Percentiles rank a stretch among this genome's conserved stretches.
phyloP scores from a whole-genome alignment of 2,329 filamentous ascomycete genomes.

The Coniochaeta sp. region DNA sequence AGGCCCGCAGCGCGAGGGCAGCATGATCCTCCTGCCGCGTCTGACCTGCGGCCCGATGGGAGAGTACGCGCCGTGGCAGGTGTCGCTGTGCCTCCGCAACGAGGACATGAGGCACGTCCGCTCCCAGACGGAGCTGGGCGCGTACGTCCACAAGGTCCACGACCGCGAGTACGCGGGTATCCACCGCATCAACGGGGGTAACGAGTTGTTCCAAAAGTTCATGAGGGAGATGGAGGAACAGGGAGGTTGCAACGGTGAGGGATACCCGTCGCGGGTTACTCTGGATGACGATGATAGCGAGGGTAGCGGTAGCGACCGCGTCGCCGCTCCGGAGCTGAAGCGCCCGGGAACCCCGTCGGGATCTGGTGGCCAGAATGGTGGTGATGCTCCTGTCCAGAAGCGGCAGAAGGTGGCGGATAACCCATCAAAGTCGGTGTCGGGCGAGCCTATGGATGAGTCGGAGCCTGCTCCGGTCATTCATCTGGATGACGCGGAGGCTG shows the following conservation, averaged over 20 bases:
- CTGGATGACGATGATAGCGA: too few species aligned
- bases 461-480: too few species aligned
- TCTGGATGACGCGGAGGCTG: too few species aligned
- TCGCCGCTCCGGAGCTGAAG: too few species aligned
- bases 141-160: background rate
- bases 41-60: background rate
- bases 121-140: background rate
- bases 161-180: background rate
- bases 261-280: too few species aligned
- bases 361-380: background rate
- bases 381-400: background rate
- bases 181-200: background rate
- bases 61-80: background rate
- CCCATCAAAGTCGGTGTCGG: background rate
- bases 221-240: background rate
- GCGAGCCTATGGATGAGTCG: background rate
- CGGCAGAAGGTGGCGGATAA: background rate
- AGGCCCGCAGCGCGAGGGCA: background rate
- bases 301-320: too few species aligned
- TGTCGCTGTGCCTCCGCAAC: background rate
- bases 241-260: too few species aligned
- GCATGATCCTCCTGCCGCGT: background rate
- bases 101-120: background rate
- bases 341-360: too few species aligned
- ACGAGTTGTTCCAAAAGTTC: background rate